Evolutionary conservation across 768 basidiomycete species (phyloP).

Genomic region (Cystobasidium onofrii): DNA sequence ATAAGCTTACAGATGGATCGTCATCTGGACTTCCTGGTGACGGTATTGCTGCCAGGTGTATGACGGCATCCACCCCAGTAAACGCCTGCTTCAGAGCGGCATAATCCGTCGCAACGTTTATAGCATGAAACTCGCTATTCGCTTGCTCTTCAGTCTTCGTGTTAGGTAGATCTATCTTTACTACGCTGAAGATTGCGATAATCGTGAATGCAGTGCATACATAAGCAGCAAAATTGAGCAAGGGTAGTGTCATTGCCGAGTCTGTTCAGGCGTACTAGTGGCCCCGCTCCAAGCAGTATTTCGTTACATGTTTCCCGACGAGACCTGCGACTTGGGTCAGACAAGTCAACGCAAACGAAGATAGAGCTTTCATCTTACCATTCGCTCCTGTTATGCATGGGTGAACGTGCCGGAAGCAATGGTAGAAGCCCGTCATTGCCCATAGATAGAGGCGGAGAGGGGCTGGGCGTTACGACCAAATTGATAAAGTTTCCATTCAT

Average conservation of each 20-base stretch:
- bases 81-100: neutral
- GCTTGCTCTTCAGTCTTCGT: neutral
- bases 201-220: too few relatives aligned
- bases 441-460: too few relatives aligned
- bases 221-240: too few relatives aligned
- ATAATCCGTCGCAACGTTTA: constrained; percentile 1
- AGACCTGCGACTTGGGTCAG: neutral
- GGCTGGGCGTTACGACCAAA: too few relatives aligned
- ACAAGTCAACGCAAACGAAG: neutral
- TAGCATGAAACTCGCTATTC: neutral
- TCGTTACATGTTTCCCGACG: neutral
- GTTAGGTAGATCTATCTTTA: neutral
- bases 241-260: too few relatives aligned
- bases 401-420: neutral
- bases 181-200: neutral
- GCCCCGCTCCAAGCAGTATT: neutral
- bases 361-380: neutral
- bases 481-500: too few relatives aligned
- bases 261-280: neutral
- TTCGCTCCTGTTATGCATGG: neutral
- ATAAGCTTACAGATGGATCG: neutral
- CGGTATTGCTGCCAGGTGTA: constrained; percentile 14
- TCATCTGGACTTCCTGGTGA: neutral
- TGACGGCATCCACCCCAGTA: neutral
- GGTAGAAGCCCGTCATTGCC: neutral